These are phyloP conservation scores for Silybum marianum DNA, from an alignment of 129 eudicot species.

Conservation along the genomic window DNA sequence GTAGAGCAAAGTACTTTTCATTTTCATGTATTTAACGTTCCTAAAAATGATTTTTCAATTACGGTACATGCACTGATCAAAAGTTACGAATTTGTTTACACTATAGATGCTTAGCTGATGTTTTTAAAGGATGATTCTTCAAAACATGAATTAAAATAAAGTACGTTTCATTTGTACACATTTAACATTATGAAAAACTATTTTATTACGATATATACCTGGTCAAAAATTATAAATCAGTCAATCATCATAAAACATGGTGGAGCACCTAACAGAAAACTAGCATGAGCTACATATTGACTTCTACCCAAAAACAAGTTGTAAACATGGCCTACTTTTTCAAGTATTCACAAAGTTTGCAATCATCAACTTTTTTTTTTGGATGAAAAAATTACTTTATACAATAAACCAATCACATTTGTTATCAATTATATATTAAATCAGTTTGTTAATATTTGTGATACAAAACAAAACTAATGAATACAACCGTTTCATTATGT, in stretches of 20 bases:
- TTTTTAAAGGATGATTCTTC: not conserved
- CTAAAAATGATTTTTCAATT: not conserved
- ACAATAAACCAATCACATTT: not conserved
- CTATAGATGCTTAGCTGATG: not conserved
- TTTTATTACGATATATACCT: too few relatives aligned
- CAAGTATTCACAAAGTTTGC: not conserved
- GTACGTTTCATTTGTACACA: not conserved
- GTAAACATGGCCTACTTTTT: not conserved
- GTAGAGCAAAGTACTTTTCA: not conserved
- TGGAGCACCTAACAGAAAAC: not conserved
- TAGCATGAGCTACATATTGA: slow-evolving; percentile 1
- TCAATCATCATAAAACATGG: not conserved
- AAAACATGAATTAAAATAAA: not conserved
- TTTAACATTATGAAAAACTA: not conserved
- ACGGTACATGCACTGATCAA: not conserved
- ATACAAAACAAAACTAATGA: not conserved
- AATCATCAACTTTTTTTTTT: not conserved
- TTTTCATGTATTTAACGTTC: not conserved
- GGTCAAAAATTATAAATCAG: not conserved
- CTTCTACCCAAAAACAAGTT: slow-evolving; percentile 2
- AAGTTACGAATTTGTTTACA: not conserved
- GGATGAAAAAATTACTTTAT: not conserved
- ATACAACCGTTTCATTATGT: not conserved
- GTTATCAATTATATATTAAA: not conserved
- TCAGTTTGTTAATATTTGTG: not conserved